Base-by-base conservation (phyloP, 495 filamentous ascomycete species). In the Penicillium simplicissimum region DNA sequence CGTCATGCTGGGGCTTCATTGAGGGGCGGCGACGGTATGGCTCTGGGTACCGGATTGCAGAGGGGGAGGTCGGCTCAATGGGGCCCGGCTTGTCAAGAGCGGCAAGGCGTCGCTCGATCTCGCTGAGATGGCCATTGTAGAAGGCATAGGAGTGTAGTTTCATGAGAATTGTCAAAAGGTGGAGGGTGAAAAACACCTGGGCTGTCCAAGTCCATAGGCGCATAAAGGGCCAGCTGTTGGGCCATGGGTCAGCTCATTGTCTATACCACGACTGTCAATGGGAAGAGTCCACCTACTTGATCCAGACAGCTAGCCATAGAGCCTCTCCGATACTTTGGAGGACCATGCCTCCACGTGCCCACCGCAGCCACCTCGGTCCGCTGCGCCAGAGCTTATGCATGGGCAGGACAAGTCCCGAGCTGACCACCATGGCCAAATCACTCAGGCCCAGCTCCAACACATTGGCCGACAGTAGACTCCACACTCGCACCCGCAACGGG, bases 81-180 rank as follows among this genome's bases (percentile, higher is more conserved):
- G 81, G 84, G 4, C 81, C 84, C 0, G 91, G 90, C 28, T 89
- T 80, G 74, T 98, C 95, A 10, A 98, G 87, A 34, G 85, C 85
- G 49, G 82, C 83, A 1, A 98, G 79, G 15, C 91, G 86, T 64
- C 88, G 87, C 74, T 92, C 84, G 0, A 90, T 96, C 67, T 93
- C 90, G 60, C 88, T 92, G 7, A 98, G 84, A 76, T 98, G 95
- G 2, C 95, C 95, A 68, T 95, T 97, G 77, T 98, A 98, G 76
- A 97, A 98, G 28, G 91, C 89, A 70, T 97, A 98, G 0, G 93
- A 97, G 70, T 98, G 95, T 82, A 98, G 91, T 78, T 98, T 98
- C 95, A 98, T 98, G 28, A 97, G 85, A 8, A 98, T 79, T 14
- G 90, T 87, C 70, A 98, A 83, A 38, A 91, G 88, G 71, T 98